These are phyloP conservation scores for Pythium diclinum DNA, from an alignment of 352 stramenopile genomes.

Conservation along the genomic window DNA sequence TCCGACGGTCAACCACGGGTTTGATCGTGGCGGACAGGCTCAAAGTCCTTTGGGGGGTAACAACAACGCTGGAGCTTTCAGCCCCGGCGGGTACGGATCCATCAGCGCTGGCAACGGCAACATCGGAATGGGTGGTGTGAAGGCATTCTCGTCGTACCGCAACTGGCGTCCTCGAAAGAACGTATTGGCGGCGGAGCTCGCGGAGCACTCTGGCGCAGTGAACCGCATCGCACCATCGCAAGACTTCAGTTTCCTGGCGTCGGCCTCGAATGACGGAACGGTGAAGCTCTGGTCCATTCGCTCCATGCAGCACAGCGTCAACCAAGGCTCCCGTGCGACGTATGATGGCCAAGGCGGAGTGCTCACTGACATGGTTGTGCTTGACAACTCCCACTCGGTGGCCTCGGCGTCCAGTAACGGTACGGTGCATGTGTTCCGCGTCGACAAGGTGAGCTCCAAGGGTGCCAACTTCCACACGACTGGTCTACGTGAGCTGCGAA, in stretches of 20 bases:
- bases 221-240: slow-evolving; percentile 91
- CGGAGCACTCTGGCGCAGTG: slow-evolving; percentile 92
- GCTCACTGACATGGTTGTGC: slow-evolving; percentile 92
- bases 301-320: slow-evolving; percentile 92
- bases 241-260: slow-evolving; percentile 96
- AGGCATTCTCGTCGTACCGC: slow-evolving; percentile 49
- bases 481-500: slow-evolving; percentile 69
- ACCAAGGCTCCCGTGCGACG: slow-evolving; percentile 89
- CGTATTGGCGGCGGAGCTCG: slow-evolving; percentile 78
- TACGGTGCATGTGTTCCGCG: slow-evolving; percentile 94
- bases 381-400: slow-evolving; percentile 96
- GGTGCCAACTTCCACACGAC: slow-evolving; percentile 69
- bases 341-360: slow-evolving; percentile 92
- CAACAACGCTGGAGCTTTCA: slow-evolving; percentile 4
- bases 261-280: slow-evolving; percentile 94
- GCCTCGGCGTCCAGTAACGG: slow-evolving; percentile 88
- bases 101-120: slow-evolving; percentile 21
- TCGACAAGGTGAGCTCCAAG: slow-evolving; percentile 86
- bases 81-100: slow-evolving; percentile 7
- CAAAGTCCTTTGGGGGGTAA: slow-evolving; percentile 12
- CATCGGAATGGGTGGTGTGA: slow-evolving; percentile 28
- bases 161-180: slow-evolving; percentile 86
- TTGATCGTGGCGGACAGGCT: slow-evolving; percentile 22
- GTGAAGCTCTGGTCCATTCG: slow-evolving; percentile 95
- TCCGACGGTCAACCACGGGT: neutral